Evolutionary conservation across 2,329 filamentous ascomycete species (phyloP), one percentile per base, ranked within the genome.

Genomic region (Fusarium sp.): DNA sequence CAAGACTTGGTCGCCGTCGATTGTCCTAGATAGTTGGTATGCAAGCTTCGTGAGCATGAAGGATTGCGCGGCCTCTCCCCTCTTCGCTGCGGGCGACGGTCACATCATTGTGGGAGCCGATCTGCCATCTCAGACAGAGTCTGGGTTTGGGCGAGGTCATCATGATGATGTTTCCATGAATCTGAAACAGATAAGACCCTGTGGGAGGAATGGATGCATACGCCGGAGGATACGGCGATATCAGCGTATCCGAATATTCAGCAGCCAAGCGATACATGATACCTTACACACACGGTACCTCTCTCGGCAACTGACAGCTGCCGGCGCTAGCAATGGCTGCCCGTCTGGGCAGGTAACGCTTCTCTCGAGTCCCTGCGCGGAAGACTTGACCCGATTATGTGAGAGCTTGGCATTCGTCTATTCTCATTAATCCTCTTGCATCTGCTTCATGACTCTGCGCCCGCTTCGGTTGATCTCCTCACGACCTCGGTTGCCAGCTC

Each of bases 41-140:
- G 64, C 46, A 59, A 41, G 8, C 59, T 56, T 71, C 60, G 27
- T 43, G 36, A 9, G 23, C 43, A 46, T 31, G 39, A 48, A 60
- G 55, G 68, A 65, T 71, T 71, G 68, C 68, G 68, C 36, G 68
- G 68, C 68, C 68, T 23, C 60, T 65, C 67, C 60, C 43, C 41
- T 27, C n/a, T 23, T n/a, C 28, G 36, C 16, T 7, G 31, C 31
- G 15, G 12, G 15, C 52, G n/a, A 55, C n/a, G 41, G 41, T 34
- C 31, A 34, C 31, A 34, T 34, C 31, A 34, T 34, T 9, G 31
- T 9, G 12, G 8, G 31, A 34, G 12, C 12, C 31, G 31, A 34
- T 34, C 31, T 34, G 9, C 4, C 5, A 34, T 12, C 31, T 34
- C 31, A 34, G n/a, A 18, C 15, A 41, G 15, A 15, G 18, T 23